Evolutionary conservation across 1,284 basidiomycete species (phyloP).

Genomic region (Bjerkandera adusta): DNA sequence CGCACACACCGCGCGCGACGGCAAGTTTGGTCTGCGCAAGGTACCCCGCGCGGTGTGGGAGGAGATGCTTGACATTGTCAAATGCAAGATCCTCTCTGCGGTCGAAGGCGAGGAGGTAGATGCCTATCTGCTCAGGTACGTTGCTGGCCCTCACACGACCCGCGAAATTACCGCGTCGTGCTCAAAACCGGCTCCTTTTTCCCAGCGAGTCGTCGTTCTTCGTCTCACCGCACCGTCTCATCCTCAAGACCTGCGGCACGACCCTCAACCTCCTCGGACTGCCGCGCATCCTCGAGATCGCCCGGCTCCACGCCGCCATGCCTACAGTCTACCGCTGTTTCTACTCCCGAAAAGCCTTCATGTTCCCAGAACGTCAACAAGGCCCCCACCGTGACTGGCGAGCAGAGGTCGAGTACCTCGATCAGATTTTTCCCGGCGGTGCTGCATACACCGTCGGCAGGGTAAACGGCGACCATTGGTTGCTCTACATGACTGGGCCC

Average conservation of each 20-base stretch:
- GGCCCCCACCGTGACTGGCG: slow-evolving; percentile 97
- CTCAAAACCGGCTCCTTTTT: background rate
- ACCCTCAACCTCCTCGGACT: slow-evolving; percentile 96
- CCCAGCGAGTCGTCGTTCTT: slow-evolving; percentile 96
- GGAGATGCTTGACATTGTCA: slow-evolving; percentile 95
- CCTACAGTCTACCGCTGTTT: slow-evolving; percentile 84
- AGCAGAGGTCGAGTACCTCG: slow-evolving; percentile 89
- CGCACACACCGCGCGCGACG: slow-evolving; percentile 34
- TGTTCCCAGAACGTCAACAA: slow-evolving; percentile 96
- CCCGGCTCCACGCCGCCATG: slow-evolving; percentile 75
- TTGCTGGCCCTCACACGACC: slow-evolving; percentile 14
- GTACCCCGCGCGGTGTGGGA: slow-evolving; percentile 87
- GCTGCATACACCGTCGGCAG: slow-evolving; percentile 97
- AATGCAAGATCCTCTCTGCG: slow-evolving; percentile 94
- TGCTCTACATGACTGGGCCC: slow-evolving; percentile 87
- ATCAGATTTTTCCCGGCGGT: slow-evolving; percentile 84
- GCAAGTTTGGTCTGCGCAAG: slow-evolving; percentile 70
- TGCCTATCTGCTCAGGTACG: slow-evolving; percentile 93
- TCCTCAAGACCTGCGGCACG: slow-evolving; percentile 99
- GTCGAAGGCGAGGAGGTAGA: slow-evolving; percentile 88
- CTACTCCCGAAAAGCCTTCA: slow-evolving; percentile 98
- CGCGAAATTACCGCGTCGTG: background rate
- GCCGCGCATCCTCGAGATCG: slow-evolving; percentile 90
- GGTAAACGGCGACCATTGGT: slow-evolving; percentile 99
- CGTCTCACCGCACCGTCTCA: slow-evolving; percentile 93